phyloP scores from a whole-genome alignment of 2,329 filamentous ascomycete genomes.

The Venturia nashicola region DNA sequence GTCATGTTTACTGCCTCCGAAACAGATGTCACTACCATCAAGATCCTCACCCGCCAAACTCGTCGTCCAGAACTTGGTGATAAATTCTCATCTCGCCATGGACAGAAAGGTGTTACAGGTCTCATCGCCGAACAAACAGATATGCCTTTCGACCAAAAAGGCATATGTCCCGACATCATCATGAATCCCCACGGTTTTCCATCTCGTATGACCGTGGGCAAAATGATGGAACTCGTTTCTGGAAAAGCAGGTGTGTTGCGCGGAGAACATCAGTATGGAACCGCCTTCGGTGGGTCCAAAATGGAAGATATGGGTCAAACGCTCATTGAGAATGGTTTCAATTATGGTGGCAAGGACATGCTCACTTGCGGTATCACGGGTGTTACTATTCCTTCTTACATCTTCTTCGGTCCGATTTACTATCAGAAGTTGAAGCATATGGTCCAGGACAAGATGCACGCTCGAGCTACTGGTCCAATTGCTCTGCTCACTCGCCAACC shows the following conservation, averaged over 20 bases:
- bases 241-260: constrained; percentile 85
- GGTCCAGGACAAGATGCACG: constrained; percentile 99
- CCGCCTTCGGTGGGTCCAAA: constrained; percentile 68
- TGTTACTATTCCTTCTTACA: constrained; percentile 85
- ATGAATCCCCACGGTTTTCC: constrained; percentile 99
- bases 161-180: constrained; percentile 94
- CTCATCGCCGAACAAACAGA: constrained; percentile 96
- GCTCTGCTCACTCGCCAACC: constrained; percentile 91
- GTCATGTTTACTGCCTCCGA: constrained; percentile 88
- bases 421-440: constrained; percentile 99
- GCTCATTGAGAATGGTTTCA: constrained; percentile 80
- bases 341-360: constrained; percentile 94
- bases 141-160: constrained; percentile 86
- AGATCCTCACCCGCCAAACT: constrained; percentile 93
- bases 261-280: constrained; percentile 83
- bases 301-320: constrained; percentile 82
- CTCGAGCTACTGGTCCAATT: constrained; percentile 75
- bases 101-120: constrained; percentile 94
- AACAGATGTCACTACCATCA: constrained; percentile 74
- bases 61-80: constrained; percentile 89
- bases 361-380: constrained; percentile 92
- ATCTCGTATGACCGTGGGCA: constrained; percentile 97
- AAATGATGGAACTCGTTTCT: constrained; percentile 87
- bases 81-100: constrained; percentile 97
- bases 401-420: constrained; percentile 98